Base-by-base conservation (phyloP, 2,329 filamentous ascomycete species). In the Trichoderma endophyticum region DNA sequence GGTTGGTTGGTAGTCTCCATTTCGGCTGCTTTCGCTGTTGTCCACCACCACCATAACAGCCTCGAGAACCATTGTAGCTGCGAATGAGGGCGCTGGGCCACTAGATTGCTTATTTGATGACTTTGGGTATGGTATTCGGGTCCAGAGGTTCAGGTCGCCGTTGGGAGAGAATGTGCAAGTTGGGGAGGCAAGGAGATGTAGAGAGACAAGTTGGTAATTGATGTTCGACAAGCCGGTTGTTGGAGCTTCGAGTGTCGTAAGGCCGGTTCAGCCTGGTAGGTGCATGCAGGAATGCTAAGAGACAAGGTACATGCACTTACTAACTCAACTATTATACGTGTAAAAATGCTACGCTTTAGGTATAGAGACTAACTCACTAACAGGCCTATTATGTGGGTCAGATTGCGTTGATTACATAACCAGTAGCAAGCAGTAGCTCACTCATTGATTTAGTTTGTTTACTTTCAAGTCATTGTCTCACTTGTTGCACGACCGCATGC, bases 11-110 rank as follows among this genome's bases (percentile, higher is more conserved):
- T 87, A 88, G 83, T 99, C 96, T 81, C 97, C 96, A 84, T 99
- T 99, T 81, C 96, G 91, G 86, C 94, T 97, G 86, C 93, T 95
- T 86, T 99, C 96, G 86, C 95, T 98, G 88, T 98, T 99, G 89
- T 99, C 96, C 80, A 98, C 94, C 88, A 98, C 91, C 83, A 99
- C 93, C 95, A 99, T 98, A 75, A 97, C 97, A 86, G 96, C 97
- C 91, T 99, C 96, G 84, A 99, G 91, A 84, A 92, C 93, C 96
- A 99, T 99, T 80, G 88, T 95, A 90, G 82, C 84, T 82, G 82
- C 78, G 60, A 4, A n/a, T 54, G 34, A 59, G 30, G 59, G 60
- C 68, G 18, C 59, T 5, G 59, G 7, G 43, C 57, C 43, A 32
- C 68, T 71, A n/a, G 8, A 32, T 64, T 18, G 43, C 11, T 21